Evolutionary conservation across 2,329 filamentous ascomycete species (phyloP).

Genomic region (Nannizzia gypsea): DNA sequence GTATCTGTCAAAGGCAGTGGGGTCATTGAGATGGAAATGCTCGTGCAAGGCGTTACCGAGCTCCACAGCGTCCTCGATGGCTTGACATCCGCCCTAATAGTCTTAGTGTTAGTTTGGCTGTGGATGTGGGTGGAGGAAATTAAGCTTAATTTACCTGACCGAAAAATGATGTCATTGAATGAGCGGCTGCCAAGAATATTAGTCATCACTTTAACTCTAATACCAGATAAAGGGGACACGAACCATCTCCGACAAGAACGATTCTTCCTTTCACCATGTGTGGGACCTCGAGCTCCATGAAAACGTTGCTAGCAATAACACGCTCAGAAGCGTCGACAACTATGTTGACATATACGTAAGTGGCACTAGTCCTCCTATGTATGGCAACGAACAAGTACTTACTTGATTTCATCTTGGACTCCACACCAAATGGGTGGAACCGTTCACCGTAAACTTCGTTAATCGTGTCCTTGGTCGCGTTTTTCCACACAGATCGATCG

Average conservation of each 20-base stretch:
- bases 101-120: not conserved
- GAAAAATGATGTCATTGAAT: conserved; percentile 10
- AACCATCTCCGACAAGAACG: conserved; percentile 8
- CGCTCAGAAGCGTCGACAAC: conserved; percentile 9
- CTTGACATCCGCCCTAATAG: conserved; percentile 8
- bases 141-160: conserved; percentile 7
- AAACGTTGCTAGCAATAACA: conserved; percentile 9
- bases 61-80: conserved; percentile 10
- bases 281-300: conserved; percentile 8
- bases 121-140: not conserved
- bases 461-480: conserved; percentile 6
- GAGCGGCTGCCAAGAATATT: conserved; percentile 5
- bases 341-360: not conserved
- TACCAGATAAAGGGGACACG: not conserved
- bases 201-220: not conserved
- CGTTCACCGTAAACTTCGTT: conserved; percentile 9
- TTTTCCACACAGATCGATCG: conserved; percentile 9
- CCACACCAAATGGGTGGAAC: conserved; percentile 9
- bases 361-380: not conserved
- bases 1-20: conserved; percentile 6
- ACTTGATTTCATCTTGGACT: conserved; percentile 8
- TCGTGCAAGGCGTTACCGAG: conserved; percentile 9
- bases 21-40: conserved; percentile 6
- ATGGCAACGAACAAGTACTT: not conserved
- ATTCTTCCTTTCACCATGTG: conserved; percentile 10